These are phyloP conservation scores for Aspergillus campestris DNA, from an alignment of 495 filamentous ascomycete species.

Conservation along the genomic window DNA sequence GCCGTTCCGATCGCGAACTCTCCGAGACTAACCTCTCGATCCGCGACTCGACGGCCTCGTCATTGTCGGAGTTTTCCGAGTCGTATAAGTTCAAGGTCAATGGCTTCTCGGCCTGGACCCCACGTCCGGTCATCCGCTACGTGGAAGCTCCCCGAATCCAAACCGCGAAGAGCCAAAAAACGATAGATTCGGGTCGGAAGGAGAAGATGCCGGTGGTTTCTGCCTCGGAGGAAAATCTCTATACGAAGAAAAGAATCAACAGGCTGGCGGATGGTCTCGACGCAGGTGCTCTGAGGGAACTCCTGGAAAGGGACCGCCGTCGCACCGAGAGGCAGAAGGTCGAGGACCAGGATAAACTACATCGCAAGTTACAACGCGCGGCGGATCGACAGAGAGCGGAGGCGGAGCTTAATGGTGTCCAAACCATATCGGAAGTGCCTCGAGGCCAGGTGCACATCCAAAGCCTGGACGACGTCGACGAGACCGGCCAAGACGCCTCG, in stretches of 20 bases:
- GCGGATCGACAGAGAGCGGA: constrained; percentile 56
- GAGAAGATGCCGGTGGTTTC: constrained; percentile 34
- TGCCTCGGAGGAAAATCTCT: constrained; percentile 55
- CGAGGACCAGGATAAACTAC: constrained; percentile 60
- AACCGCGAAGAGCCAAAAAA: constrained; percentile 25
- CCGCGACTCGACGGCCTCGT: constrained; percentile 64
- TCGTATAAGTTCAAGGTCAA: constrained; percentile 66
- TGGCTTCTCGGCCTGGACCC: constrained; percentile 63
- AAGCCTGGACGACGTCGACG: constrained; percentile 1
- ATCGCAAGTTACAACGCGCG: constrained; percentile 57
- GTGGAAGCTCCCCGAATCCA: constrained; percentile 51
- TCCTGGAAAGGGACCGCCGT: constrained; percentile 78
- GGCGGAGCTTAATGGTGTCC: constrained; percentile 5
- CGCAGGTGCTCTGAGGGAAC: constrained; percentile 67
- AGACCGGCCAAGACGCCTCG: background rate
- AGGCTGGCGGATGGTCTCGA: constrained; percentile 74
- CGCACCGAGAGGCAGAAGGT: constrained; percentile 65
- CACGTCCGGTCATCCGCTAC: constrained; percentile 70
- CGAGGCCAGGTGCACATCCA: constrained; percentile 6
- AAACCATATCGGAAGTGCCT: background rate
- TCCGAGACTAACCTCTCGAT: constrained; percentile 69
- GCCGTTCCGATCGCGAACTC: constrained; percentile 49
- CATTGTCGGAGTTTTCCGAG: constrained; percentile 62
- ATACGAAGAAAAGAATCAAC: constrained; percentile 64
- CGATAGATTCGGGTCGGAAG: constrained; percentile 31